Conservation (phyloP, 345 rosid species). For the Jatropha curcas region DNA sequence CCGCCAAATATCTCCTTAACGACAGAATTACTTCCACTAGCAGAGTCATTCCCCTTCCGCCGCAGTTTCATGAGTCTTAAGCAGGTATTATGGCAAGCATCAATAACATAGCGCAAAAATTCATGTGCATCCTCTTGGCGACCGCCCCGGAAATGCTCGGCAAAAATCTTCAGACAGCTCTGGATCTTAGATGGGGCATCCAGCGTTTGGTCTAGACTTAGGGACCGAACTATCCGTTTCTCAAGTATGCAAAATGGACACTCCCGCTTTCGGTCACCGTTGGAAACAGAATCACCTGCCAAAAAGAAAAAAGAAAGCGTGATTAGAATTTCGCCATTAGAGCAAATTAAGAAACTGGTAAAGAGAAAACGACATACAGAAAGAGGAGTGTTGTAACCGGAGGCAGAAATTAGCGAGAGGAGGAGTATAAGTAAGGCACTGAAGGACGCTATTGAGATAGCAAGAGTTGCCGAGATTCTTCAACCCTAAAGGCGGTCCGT, state of each 20-base stretch:
- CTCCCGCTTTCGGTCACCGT: conserved; percentile 62
- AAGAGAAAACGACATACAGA: conserved; percentile 41
- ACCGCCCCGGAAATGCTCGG: conserved; percentile 72
- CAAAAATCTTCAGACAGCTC: conserved; percentile 61
- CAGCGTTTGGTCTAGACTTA: conserved; percentile 51
- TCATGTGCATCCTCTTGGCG: conserved; percentile 98
- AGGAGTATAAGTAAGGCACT: conserved; percentile 97
- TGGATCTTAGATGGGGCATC: conserved; percentile 75
- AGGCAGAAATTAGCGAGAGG: conserved; percentile 99
- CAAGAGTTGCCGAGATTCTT: conserved; percentile 95
- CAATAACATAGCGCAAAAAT: conserved; percentile 86
- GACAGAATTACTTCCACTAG: conserved; percentile 26
- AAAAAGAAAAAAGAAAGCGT: neutral
- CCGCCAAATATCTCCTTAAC: conserved; percentile 97
- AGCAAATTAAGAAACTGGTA: neutral
- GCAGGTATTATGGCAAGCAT: conserved; percentile 91
- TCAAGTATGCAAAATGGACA: conserved; percentile 92
- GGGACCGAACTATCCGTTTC: conserved; percentile 74
- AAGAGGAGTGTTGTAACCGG: conserved; percentile 69
- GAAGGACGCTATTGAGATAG: conserved; percentile 87
- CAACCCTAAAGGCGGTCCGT: conserved; percentile 86
- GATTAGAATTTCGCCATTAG: neutral
- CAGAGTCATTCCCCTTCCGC: conserved; percentile 37
- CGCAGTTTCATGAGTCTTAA: conserved; percentile 80
- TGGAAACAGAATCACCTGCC: conserved; percentile 60